Percentiles rank a stretch among this genome's conserved stretches.
phyloP scores from a whole-genome alignment of 2,329 filamentous ascomycete species.

The Botrytis aclada region DNA sequence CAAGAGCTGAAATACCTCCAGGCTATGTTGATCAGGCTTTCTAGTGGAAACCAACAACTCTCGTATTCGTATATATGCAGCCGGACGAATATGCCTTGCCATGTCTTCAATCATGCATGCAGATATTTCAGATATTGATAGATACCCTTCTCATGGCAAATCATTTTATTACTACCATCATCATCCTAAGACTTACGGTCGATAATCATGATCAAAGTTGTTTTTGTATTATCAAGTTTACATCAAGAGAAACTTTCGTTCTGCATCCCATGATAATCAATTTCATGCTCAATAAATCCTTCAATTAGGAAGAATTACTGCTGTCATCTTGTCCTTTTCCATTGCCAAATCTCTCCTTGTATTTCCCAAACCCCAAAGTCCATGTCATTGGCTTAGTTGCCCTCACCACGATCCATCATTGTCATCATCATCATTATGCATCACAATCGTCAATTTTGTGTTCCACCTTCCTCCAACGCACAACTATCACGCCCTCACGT shows the following conservation, averaged over 20 bases:
- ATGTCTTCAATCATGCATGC: not conserved
- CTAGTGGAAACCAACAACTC: conserved; percentile 5
- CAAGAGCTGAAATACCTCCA: not conserved
- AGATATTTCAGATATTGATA: not conserved
- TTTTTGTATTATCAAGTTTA: not conserved
- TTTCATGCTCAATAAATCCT: not conserved
- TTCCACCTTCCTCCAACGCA: not conserved
- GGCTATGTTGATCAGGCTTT: not conserved
- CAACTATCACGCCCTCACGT: no score
- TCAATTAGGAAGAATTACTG: not conserved
- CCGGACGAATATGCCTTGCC: not conserved
- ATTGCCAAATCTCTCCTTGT: not conserved
- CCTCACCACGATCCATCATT: not conserved
- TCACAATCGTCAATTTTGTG: not conserved
- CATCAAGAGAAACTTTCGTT: not conserved
- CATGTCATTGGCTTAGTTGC: not conserved
- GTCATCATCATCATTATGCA: not conserved
- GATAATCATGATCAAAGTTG: not conserved
- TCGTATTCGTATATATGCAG: conserved; percentile 1
- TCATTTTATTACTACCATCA: not conserved
- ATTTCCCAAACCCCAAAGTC: not conserved
- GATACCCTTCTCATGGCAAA: not conserved
- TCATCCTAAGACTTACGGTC: not conserved
- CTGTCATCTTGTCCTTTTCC: not conserved
- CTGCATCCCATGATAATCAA: not conserved